Base-by-base conservation (phyloP, 2,329 filamentous ascomycete genomes). In the Cercospora brassicicola region DNA sequence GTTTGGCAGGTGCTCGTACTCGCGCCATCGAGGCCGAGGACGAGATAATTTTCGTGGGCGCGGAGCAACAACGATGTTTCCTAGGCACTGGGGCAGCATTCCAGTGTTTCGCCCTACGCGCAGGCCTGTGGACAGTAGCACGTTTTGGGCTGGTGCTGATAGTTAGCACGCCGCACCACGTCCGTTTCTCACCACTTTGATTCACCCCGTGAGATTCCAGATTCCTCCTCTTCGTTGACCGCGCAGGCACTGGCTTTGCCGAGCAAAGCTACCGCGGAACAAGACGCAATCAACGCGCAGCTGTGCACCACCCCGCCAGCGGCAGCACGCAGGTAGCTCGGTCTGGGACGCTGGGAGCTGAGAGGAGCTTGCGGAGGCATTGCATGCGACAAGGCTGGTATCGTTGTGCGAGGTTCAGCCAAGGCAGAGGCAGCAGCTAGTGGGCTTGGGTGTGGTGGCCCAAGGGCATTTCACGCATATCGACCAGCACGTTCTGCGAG, bases 31-130 rank as follows among this genome's bases (percentile, higher is more conserved):
- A 31, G 53, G 51, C 51, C 51, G 51, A 15, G 51, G 26, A 55
- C 51, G n/a, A 55, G 51, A 23, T 55, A 3, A 23, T 13, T 8
- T 55, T 30, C 7, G 51, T 18, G 33, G 33, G 33, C 33, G 33
- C 33, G 33, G 51, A 26, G 51, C 20, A 13, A 56, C 18, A 13
- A 56, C 18, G 28, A 42, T 48, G 64, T 31, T 64, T 53, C 45
- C 45, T 9, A 15, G 26, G 53, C 13, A 9, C 28, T 11, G 20
- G n/a, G 59, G 59, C 45, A 39, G 66, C 68, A 69, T 69, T 69
- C 65, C 59, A 26, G 57, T 51, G 68, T 69, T 69, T 67, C 53
- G 55, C 20, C 42, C 20, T 51, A 28, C 18, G 36, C 36, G 36
- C 36, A 39, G 36, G 36, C 36, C 36, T 39, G 36, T 39, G 51